Evolutionary conservation across 2,329 filamentous ascomycete genomes (phyloP), one percentile per base, ranked within the genome.

Genomic region (Clarireedia sp.): DNA sequence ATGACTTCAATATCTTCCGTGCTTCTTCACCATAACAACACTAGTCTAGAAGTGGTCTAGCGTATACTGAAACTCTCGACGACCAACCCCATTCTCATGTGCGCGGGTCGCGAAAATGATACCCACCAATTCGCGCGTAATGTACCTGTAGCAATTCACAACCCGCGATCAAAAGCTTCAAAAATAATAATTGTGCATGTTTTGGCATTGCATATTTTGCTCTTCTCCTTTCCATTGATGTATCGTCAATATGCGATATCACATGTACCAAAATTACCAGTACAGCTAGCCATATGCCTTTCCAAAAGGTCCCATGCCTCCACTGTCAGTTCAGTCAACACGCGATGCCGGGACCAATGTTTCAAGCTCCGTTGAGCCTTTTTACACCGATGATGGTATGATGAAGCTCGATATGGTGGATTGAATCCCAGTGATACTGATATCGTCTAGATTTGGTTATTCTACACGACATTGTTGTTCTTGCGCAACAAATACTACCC

Each of bases 381-480:
- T 77, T 64, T 83, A 86, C 64, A 79, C 80, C 54, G 82, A 86
- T 63, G 73, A 83, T 72, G 82, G 83, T 83, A 63, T 45, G 69
- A 59, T 33, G 40, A 38, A 17, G 14, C 3, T 40, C 43, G 12
- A 26, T 48, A 21, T 38, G 19, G 6, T 46, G 23, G 49, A 33
- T 46, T 53, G 46, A 51, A 54, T 55, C 17, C 2, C 29, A 33
- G 29, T 4, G 8, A 49, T 54, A 45, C 49, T 56, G 41, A 56
- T 38, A 36, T 24, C 14, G 36, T 16, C 21, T 48, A 90, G 91
- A 95, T 74, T 87, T 96, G 69, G 79, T 81, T 59, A 78, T 90
- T 59, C 77, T 96, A 56, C 86, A 90, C 70, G 78, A 86, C 57
- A 88, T 96, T 65, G 84, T 95, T 65, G 75, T 77, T 58, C 78